Evolutionary conservation across 176 grass and related monocot species (phyloP), one percentile per base, ranked within the genome.

Genomic region (Tillandsia leiboldiana): DNA sequence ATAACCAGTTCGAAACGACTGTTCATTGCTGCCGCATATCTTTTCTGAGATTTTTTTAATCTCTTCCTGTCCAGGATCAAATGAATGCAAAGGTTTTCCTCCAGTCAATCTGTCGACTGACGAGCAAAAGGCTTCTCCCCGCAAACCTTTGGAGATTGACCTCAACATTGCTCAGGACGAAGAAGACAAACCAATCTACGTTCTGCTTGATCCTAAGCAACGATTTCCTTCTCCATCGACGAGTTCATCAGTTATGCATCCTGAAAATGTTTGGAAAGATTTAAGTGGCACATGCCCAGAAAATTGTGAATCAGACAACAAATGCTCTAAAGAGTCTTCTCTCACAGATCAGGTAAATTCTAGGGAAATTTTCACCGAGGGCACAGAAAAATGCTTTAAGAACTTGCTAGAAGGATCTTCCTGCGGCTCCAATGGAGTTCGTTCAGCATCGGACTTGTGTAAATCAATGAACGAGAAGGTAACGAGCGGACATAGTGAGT

Each of bases 161-260:
- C 83, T 96, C 49, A 96, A 96, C 74, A 69, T 87, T 65, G 72
- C 81, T 66, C 85, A 91, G 82, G 88, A 86, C 50, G 83, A 96
- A 66, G 88, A 42, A 42, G 33, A 42, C 33, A 42, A 88, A 53
- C 15, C 47, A 61, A 67, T 69, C 23, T 52, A 63, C 66, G 18
- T 26, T 76, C 51, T 8, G 28, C 51, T 65, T 51, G 26, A 73
- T 76, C 63, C 80, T 42, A 73, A 73, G 9, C 53, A 68, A 78
- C 23, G 54, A 18, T 12, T 50, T 9, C 26, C 50, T 75, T 78
- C 83, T 69, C 27, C 53, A 65, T 80, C 79, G 51, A 51, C 66
- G 23, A 81, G 74, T 72, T 81, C 73, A 5, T 54, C 70, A 49
- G 66, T 67, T 67, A 26, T 64, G 48, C 74, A 73, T 49, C 65